Base-by-base conservation (phyloP, 1,284 basidiomycete genomes). In the Microbotryum intermedium region DNA sequence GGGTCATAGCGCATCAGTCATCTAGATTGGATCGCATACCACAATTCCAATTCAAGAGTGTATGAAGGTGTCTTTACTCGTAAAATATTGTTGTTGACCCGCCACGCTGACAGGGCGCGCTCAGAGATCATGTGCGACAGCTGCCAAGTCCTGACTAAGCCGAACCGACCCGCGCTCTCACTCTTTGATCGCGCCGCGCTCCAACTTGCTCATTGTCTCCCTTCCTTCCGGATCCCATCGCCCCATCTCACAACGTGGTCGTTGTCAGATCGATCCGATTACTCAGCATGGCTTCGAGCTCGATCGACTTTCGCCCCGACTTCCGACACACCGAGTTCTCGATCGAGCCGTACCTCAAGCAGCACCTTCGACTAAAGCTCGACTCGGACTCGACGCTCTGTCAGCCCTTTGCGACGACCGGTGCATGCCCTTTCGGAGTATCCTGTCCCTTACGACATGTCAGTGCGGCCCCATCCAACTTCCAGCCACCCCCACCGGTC, bases 371-470 rank as follows among this genome's bases (percentile, higher is more conserved):
- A 21, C 76, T 97, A 73, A 94, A 93, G 75, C 84, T 98, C 52
- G 94, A 97, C 77, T 87, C 69, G 90, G 91, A 95, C 76, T 84
- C 88, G 67, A 89, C 94, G 75, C 92, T 97, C 71, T 97, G 92
- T 75, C 82, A 86, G 60, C 80, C 90, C 55, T 82, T 85, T 18
- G 78, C 93, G 48, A 84, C 86, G 4, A 79, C 87, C 21, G 81
- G 84, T 1, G 87, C 89, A 18, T 97, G 93, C 73, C 90, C 92
- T 13, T 81, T 91, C 20, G 92, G 92, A 4, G 84, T 88, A 11
- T 75, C 86, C 8, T 97, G 94, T 75, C 93, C 91, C 16, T 76
- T 92, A 59, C 83, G 94, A 23, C 94, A 97, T 74, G 93, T 60
- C 30, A 57, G 90, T 1, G 79, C 81, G 0, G 92, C 93, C 1